Evolutionary conservation across 2,329 filamentous ascomycete species (phyloP), one percentile per base, ranked within the genome.

Genomic region (Trichoderma guizhouense): DNA sequence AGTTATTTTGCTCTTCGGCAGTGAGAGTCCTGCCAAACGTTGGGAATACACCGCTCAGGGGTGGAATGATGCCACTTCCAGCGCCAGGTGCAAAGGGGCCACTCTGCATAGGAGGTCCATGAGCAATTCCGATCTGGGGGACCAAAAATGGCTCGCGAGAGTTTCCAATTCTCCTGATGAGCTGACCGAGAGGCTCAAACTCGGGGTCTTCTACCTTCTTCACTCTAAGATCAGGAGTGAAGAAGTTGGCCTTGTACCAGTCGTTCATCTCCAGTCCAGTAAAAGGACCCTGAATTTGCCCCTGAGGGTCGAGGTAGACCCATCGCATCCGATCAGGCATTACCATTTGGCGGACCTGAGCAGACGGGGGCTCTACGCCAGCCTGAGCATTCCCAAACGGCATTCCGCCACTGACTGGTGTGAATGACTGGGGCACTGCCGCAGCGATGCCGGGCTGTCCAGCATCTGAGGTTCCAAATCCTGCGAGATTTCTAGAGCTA

Each of bases 251-350:
- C 81, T 98, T 98, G 83, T 98, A 99, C 96, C 96, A 99, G 77
- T 99, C 97, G 76, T 99, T 97, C 96, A 99, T 99, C 82, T 99
- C 96, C 64, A 99, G 84, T 1, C 96, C 96, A 51, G 94, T 98
- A 83, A 96, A 99, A 0, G 96, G 96, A 0, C 96, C 96, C 79
- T 99, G 96, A 7, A 94, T 91, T 74, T 93, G 92, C 26, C 94
- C 94, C 79, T 97, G 93, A 6, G 96, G 96, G 79, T 99, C 96
- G 67, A 97, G 91, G 79, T 99, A 99, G 21, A 98, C 95, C 96
- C 96, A 99, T 77, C 95, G 89, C 94, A 99, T 99, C 15, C 97
- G 89, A 81, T 99, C 96, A 2, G 96, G 96, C 96, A 99, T 98
- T 6, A 99, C 95, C 95, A 99, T 98, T 58, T 92, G 95, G 18